Evolutionary conservation across 495 filamentous ascomycete species (phyloP), one percentile per base, ranked within the genome.

Genomic region (Zalerion maritima): DNA sequence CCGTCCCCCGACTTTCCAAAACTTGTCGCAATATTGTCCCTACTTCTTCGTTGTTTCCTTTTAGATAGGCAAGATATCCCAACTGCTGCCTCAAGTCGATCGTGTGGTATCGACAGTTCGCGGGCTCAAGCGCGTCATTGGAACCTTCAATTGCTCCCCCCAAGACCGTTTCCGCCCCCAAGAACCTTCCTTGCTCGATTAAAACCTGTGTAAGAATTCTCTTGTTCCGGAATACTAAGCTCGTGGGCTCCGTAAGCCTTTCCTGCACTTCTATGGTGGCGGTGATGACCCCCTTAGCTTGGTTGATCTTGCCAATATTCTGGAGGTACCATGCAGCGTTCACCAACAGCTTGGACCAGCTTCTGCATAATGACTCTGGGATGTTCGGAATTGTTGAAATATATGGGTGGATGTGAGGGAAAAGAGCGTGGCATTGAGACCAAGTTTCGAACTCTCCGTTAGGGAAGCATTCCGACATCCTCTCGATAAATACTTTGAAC

Each of bases 391-490:
- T 37, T 24, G 37, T 41, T 26, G 15, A 17, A 23, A 32, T 16
- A 4, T 20, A 34, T 5, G 26, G 25, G 36, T 37, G 24, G 18
- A 34, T 36, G 21, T 45, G 35, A 28, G 35, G 29, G 22, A 37
- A 37, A 14, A 53, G 42, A 17, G 24, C 23, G 18, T 32, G 31
- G 37, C 52, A 55, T 14, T 9, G 46, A 6, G 24, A 29, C 48
- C 46, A 50, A 31, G 48, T 50, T 33, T 50, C 31, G 28, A 45
- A 54, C 10, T 46, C 21, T 28, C 50, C 58, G 4, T 30, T 49
- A 9, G 61, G 65, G 33, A 68, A 55, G 15, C 31, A 49, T 5
- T 17, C 19, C 24, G 29, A 41, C 23, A 71, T 50, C 23, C 30
- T 54, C 25, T 40, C 45, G 28, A 58, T 52, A 40, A 46, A 66